Percentiles rank a stretch among this genome's conserved stretches.
Conservation (phyloP, 1,284 basidiomycete genomes). For the Phylloporus sp. region DNA sequence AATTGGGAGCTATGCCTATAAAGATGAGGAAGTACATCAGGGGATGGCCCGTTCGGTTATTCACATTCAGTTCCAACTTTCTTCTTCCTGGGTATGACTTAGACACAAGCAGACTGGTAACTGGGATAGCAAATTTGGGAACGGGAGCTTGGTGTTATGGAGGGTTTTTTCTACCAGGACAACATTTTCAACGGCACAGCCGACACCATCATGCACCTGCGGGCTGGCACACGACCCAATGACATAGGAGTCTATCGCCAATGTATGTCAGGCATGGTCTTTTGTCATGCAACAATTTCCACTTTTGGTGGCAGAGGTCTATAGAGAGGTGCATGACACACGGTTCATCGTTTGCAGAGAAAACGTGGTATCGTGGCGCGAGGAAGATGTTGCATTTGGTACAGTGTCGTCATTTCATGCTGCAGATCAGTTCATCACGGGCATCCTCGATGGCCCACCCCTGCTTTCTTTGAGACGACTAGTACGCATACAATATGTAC, state of each 20-base stretch:
- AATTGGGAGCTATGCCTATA: no score
- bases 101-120: no score
- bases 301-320: neutral
- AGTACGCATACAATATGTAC: no score
- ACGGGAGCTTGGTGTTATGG: neutral
- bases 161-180: neutral
- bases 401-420: neutral
- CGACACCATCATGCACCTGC: neutral
- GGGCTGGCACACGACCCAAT: neutral
- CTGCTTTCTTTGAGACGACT: neutral
- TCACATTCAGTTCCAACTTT: no score
- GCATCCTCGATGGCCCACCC: neutral
- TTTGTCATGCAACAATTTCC: neutral
- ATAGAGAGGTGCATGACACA: neutral
- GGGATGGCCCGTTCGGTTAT: no score
- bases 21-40: no score
- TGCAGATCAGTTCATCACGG: neutral
- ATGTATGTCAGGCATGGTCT: neutral
- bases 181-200: neutral
- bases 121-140: no score
- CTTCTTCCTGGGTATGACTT: no score
- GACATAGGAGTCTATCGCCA: neutral
- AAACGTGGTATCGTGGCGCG: no score
- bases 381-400: neutral
- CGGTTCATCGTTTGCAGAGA: neutral